Evolutionary conservation across 495 filamentous ascomycete species (phyloP).

Genomic region (Tuber calosporum): DNA sequence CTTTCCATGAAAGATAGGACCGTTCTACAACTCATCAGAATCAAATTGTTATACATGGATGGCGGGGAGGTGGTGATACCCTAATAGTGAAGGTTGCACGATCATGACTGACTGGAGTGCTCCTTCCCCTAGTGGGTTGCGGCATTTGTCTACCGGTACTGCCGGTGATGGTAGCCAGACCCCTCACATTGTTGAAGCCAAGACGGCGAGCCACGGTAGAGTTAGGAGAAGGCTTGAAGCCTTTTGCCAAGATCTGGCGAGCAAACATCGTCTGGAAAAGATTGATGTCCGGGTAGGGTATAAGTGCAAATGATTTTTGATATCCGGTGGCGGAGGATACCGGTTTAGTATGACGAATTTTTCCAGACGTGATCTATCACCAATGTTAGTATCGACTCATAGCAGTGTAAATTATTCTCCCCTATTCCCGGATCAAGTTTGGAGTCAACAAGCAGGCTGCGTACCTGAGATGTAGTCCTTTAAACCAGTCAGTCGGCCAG

Average conservation of each 20-base stretch:
- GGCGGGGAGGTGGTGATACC: conserved; percentile 46
- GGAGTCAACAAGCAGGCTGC: conserved; percentile 27
- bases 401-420: background rate
- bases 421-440: background rate
- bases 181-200: conserved; percentile 50
- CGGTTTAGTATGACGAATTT: conserved; percentile 67
- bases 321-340: conserved; percentile 20
- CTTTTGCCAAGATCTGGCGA: conserved; percentile 52
- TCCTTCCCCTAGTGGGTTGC: conserved; percentile 42
- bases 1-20: conserved; percentile 77
- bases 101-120: conserved; percentile 56
- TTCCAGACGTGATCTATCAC: conserved; percentile 93
- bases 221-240: conserved; percentile 41
- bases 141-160: conserved; percentile 57
- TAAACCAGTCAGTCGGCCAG: conserved; percentile 25
- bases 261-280: conserved; percentile 44
- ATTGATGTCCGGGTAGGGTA: conserved; percentile 52
- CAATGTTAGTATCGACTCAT: background rate
- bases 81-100: conserved; percentile 91
- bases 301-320: conserved; percentile 50
- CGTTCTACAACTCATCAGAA: conserved; percentile 56
- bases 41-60: background rate
- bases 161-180: conserved; percentile 63
- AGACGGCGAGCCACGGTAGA: conserved; percentile 2
- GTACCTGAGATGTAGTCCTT: conserved; percentile 94